Base-by-base conservation (phyloP, 1,284 basidiomycete species). In the Wallemia mellicola region DNA sequence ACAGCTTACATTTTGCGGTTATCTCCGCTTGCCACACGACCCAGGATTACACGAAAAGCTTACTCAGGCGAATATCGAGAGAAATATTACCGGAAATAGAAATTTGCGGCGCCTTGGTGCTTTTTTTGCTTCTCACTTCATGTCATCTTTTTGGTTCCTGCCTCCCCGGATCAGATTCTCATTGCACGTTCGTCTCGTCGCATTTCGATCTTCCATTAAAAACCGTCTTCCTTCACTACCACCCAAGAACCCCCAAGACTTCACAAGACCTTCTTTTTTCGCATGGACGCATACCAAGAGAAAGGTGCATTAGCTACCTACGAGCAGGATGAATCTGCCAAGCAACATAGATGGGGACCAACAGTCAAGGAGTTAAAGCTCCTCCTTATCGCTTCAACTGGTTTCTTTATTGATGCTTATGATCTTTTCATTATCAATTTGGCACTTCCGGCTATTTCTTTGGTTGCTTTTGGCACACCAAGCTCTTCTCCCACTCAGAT, bases 331-430 rank as follows among this genome's bases (percentile, higher is more conserved):
- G 55, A 57, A 28, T 25, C 7, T 28, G 55, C 24, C 2, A 57
- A 57, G 55, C 55, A 28, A 17, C 24, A n/a, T 17, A 57, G 27
- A 28, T 57, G 55, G 55, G 55, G 24, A 28, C 55, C 55, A 27
- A 26, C 55, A 11, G 9, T 57, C 24, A 7, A 5, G 2, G 55
- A 57, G 55, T 17, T 57, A 5, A 57, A 57, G 55, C 55, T 57
- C 24, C 24, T 57, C 15, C 27, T 57, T 26, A 57, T 81, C 61
- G 75, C 78, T 57, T 78, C 78, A 9, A 78, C 79, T 58, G 80
- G 80, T 3, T 81, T 81, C 67, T 81, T 81, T 71, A 72, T 81
- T 14, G 80, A 80, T 27, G 15, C 24, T 19, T 59, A 78, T 78
- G 14, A 61, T 66, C 0, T 65, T 68, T 28, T 73, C 82, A 24